Percentiles rank a stretch among this genome's conserved stretches.
These are phyloP conservation scores for Chenopodium suecicum DNA, from an alignment of 148 eudicot species.

Conservation along the genomic window DNA sequence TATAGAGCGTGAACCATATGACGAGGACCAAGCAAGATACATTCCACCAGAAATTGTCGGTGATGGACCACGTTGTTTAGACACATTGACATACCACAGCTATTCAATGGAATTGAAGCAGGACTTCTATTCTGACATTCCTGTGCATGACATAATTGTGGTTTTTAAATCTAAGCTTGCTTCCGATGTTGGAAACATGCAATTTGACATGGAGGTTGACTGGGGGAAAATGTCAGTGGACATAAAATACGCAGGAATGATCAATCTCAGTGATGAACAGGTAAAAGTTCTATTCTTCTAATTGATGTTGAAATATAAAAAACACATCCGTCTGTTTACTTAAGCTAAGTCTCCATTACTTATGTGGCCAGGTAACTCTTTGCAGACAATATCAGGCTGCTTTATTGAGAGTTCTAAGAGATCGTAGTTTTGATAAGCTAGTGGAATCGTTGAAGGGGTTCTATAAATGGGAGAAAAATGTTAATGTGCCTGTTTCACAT, in stretches of 20 bases:
- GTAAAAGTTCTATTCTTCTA: slow-evolving; percentile 28
- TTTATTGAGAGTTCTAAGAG: slow-evolving; percentile 51
- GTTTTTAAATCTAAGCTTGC: slow-evolving; percentile 50
- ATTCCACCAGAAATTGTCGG: slow-evolving; percentile 66
- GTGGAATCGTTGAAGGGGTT: slow-evolving; percentile 25
- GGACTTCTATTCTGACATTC: slow-evolving; percentile 40
- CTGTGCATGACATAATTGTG: slow-evolving; percentile 51
- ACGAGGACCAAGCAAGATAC: slow-evolving; percentile 44
- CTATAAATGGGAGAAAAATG: slow-evolving; percentile 5
- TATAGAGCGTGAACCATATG: slow-evolving; percentile 41
- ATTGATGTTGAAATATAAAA: neutral
- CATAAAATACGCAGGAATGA: slow-evolving; percentile 42
- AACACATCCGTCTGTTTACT: neutral
- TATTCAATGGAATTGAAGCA: slow-evolving; percentile 53
- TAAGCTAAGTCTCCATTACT: slow-evolving; percentile 10
- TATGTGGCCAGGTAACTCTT: slow-evolving; percentile 43
- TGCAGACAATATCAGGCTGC: slow-evolving; percentile 60
- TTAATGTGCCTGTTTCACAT: slow-evolving; percentile 15
- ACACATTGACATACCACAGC: slow-evolving; percentile 36
- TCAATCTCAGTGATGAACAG: slow-evolving; percentile 41
- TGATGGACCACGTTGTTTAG: slow-evolving; percentile 22
- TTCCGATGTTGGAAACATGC: slow-evolving; percentile 31
- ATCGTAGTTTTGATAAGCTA: slow-evolving; percentile 42
- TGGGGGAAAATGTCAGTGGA: slow-evolving; percentile 46
- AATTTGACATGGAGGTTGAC: slow-evolving; percentile 52